Conservation (phyloP, 495 filamentous ascomycete genomes). For the Penicillium cosmopolitanum region DNA sequence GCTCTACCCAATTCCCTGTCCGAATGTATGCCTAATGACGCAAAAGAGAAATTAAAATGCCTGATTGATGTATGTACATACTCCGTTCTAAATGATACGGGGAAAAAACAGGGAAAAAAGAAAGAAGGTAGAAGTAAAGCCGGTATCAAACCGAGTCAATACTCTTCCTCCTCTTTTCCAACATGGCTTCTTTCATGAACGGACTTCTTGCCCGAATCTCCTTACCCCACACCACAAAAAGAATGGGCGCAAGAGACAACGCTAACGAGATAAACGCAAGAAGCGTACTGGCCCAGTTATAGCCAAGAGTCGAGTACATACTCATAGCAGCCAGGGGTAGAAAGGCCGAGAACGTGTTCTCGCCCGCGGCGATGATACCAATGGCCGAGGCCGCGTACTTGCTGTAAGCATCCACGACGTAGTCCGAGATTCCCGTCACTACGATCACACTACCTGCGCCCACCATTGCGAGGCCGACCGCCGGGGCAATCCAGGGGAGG, state of each 20-base stretch:
- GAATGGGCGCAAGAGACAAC: conserved; percentile 37
- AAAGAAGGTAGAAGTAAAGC: neutral
- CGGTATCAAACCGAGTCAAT: conserved; percentile 26
- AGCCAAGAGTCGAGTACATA: conserved; percentile 47
- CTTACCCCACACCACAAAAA: conserved; percentile 34
- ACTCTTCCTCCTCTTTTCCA: conserved; percentile 31
- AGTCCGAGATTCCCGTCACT: conserved; percentile 35
- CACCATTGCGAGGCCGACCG: conserved; percentile 42
- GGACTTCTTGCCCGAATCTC: conserved; percentile 36
- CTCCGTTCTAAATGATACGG: neutral
- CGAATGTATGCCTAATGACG: neutral
- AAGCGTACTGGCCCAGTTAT: conserved; percentile 49
- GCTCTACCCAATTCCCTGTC: neutral
- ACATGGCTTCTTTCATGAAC: conserved; percentile 42
- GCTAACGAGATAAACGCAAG: conserved; percentile 42
- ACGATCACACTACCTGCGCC: conserved; percentile 35
- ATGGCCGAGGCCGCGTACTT: conserved; percentile 41
- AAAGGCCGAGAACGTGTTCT: conserved; percentile 42
- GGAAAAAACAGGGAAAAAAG: too few species aligned
- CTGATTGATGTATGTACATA: conserved; percentile 11
- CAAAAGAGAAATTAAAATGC: neutral
- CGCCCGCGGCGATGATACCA: conserved; percentile 39
- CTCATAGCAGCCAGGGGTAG: conserved; percentile 44
- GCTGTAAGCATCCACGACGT: conserved; percentile 39
- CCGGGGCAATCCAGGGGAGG: conserved; percentile 42